Evolutionary conservation across 164 flowering plant genomes (phyloP), one percentile per base, ranked within the genome.

Genomic region (Piper longum): DNA sequence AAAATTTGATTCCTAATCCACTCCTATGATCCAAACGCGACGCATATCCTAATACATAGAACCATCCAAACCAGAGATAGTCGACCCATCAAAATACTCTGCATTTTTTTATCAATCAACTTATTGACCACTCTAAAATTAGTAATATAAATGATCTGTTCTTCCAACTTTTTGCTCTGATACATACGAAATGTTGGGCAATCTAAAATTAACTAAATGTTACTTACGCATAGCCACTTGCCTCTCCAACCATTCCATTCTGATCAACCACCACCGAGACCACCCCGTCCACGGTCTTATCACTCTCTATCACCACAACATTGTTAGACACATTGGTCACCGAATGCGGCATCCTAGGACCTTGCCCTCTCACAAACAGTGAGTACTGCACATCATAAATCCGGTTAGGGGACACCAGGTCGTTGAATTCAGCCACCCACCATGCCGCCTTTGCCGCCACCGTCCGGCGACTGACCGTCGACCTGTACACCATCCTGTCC

Each of bases 321-420:
- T 91, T 91, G 0, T 62, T 69, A 0, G 83, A 70, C n/a, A 75
- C 76, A 62, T 78, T 83, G 16, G 88, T 54, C 72, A 91, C 36
- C 2, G 76, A 82, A 68, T 85, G 90, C 52, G 54, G 76, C 2
- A 91, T 90, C 54, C 85, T 82, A 5, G 62, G 57, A 7, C 13
- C 43, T 42, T 42, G 67, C 16, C 62, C 62, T 41, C 16, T 36
- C 52, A 59, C 16, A 16, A 6, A 17, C 41, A 68, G 52, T 13
- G 70, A 55, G 66, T 68, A 68, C 44, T 68, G 66, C 13, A 62
- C 62, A 57, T 68, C 51, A 3, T 41, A 44, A 40, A 68, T 68
- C 9, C 19, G 61, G 45, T 57, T 40, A 17, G 66, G 62, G 40
- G 62, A 68, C 16, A 68, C n/a, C 26, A 68, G 57, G 19, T 56